Base-by-base conservation (phyloP, 768 basidiomycete genomes). In the Leccinum olivaceopallidum region DNA sequence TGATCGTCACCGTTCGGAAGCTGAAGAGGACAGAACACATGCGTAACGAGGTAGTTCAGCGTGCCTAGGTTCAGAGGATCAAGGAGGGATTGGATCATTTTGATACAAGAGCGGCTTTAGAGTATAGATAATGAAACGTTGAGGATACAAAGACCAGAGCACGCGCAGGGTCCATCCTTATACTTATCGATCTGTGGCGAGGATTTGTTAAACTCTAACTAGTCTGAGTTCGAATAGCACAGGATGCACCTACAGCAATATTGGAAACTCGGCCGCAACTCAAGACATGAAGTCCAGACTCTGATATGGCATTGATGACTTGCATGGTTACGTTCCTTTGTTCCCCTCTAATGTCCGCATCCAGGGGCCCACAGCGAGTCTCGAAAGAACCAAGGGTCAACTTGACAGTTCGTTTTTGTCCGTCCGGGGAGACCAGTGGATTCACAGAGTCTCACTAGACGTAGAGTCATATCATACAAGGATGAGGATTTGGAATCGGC, bases 21-120 rank as follows among this genome's bases (percentile, higher is more conserved):
- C 36, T 72, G 67, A 1, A 76, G 75, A 3, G 80, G 48, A 24
- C 48, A 49, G 13, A 81, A 78, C 0, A 81, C 67, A 58, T 81
- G 80, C 39, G 73, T 72, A 36, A 79, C 53, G 34, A 54, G 18
- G 61, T 78, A 81, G 13, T 20, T 22, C 49, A 47, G 26, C 6
- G 53, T 30, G 4, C 6, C 20, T 22, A 3, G 5, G 42, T 54
- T 26, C 26, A 10, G 36, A 5, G 52, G 20, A 36, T 51, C 18
- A 14, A 48, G 26, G 36, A 36, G 18, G 20, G 53, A 30, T n/a
- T 26, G 49, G 39, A 30, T 18, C 44, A 34, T 53, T 58, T 6
- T 49, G 48, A 26, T 49, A 24, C 14, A 8, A 49, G 20, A 24
- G 14, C 12, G 48, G 48, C 1, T 49, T 49, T 16, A 16, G 14